Evolutionary conservation across 352 stramenopile species (phyloP), one percentile per base, ranked within the genome.

Genomic region (Globisporangium spiculum): DNA sequence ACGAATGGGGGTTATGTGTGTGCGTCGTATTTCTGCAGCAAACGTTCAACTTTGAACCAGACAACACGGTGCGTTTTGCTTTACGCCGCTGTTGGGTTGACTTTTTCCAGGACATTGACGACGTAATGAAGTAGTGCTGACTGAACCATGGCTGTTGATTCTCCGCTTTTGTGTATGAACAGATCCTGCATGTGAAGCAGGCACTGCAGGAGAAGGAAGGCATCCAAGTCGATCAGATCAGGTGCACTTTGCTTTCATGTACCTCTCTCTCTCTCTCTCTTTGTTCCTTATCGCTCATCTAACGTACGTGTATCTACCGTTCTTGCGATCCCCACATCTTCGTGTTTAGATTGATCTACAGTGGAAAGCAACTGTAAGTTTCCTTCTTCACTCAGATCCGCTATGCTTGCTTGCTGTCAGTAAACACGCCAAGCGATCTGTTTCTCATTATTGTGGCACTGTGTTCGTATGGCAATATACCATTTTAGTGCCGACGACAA

Each of bases 161-260:
- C 44, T 16, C 12, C 16, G 4, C 41, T 20, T 41, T 53, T 5
- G 36, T 9, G 8, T 24, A 8, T 44, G 18, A 58, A 20, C 59
- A 98, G 85, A 98, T 99, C 62, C 75, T 98, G 65, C 89, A 97
- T 41, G 96, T 99, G 62, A 99, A 99, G 82, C 94, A 99, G 75
- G 89, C 94, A 53, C 81, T 99, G 64, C 97, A 99, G 79, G 97
- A 99, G 83, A 99, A 99, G 79, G 97, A 99, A 78, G 97, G 97
- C 63, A 98, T 98, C 60, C 89, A 97, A 59, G 86, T 93, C 57
- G 84, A 94, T 73, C 86, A 93, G 66, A 94, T 94, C 67, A 75
- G 84, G 72, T 83, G 61, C 64, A 57, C 20, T 36, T 34, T 50
- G 44, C 18, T n/a, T 50, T 6, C 53, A 57, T 20, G 57, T 65